phyloP scores from a whole-genome alignment of 176 grass and related monocot species.

The Hordeum vulgare region MorexV3_pseudomolecules_assembly NC_058520.1:594938114-594938613 shows the following conservation, averaged over 20 bases:
- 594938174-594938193: slow-evolving; percentile 39
- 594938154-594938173: slow-evolving; percentile 33
- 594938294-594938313: neutral
- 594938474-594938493: too few species aligned
- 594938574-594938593: too few species aligned
- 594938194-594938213: slow-evolving; percentile 29
- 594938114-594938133: slow-evolving; percentile 8
- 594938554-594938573: too few species aligned
- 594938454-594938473: neutral
- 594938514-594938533: too few species aligned
- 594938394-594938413: neutral
- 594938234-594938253: neutral
- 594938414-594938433: neutral
- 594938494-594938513: too few species aligned
- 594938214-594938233: slow-evolving; percentile 41
- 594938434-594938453: neutral
- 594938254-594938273: neutral
- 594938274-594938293: neutral
- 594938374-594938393: neutral
- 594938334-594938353: neutral
- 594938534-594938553: too few species aligned
- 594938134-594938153: slow-evolving; percentile 44
- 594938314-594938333: too few species aligned
- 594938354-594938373: too few species aligned
- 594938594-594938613: too few species aligned